Base-by-base conservation (phyloP, 345 rosid species). In the Gossypioides kirkii region DNA sequence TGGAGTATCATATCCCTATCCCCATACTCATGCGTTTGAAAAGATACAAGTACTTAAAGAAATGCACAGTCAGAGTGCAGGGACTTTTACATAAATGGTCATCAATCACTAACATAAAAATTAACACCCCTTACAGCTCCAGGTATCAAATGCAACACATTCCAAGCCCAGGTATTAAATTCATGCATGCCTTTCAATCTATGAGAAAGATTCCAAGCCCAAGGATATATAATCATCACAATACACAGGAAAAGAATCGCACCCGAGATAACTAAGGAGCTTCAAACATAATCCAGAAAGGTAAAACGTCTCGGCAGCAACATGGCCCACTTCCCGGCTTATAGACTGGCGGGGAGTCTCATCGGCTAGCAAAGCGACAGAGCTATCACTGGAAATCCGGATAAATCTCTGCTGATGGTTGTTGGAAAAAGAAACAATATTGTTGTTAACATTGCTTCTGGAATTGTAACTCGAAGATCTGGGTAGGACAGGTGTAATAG, bases 191-290 rank as follows among this genome's bases (percentile, higher is more conserved):
- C 22, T 14, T 11, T 46, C 20, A 13, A 65, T 65, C 70, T 20
- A 65, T 43, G 16, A 25, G 41, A 43, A 67, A 23, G 14, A 22
- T 65, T 20, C 3, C 53, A 43, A 32, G 14, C 53, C 10, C 6
- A 23, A 55, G 36, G 17, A 47, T n/a, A 10, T 12, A 42, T 17
- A 52, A 52, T 52, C 56, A 52, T 20, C 6, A 32, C 73, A 61
- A 13, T 53, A 63, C 14, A 23, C 26, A 58, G 4, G 5, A 45
- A n/a, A 32, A 60, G 28, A 59, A 26, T 46, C 9, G 54, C 85
- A 95, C 98, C 96, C 94, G 28, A 95, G 91, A 84, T 79, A 95
- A 56, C 81, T 75, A 10, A 89, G 69, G 20, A 95, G 91, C 81
- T 87, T 88, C 82, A 88, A 75, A 76, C 88, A 74, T 47, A 91